Conservation (phyloP, 257 asterid genomes). For the Solanum rostratum region DNA sequence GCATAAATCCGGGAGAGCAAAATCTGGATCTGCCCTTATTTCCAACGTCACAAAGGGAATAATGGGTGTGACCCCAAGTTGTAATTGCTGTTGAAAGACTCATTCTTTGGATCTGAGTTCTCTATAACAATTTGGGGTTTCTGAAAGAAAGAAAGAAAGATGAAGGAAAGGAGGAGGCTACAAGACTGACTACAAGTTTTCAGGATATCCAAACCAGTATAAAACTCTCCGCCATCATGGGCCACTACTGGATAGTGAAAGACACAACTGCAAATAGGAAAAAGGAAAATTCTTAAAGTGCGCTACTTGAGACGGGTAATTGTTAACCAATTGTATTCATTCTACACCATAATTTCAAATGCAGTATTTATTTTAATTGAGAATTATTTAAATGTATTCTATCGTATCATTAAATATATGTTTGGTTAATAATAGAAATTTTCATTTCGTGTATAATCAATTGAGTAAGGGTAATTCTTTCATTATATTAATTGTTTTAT, state of each 20-base stretch:
- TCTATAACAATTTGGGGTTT: not conserved
- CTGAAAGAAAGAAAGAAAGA: not conserved
- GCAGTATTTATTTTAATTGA: no score
- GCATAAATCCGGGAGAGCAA: not conserved
- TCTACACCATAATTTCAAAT: no score
- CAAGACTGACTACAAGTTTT: not conserved
- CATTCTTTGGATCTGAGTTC: not conserved
- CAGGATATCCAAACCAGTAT: not conserved
- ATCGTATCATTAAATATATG: no score
- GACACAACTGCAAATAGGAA: not conserved
- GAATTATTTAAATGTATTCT: no score
- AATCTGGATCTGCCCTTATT: constrained; percentile 9
- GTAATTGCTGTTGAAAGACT: constrained; percentile 19
- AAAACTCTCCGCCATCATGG: not conserved
- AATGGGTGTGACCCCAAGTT: constrained; percentile 14
- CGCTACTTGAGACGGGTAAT: no score
- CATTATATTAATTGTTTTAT: no score
- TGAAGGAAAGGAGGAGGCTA: not conserved
- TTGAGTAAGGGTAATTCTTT: no score
- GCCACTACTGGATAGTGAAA: not conserved
- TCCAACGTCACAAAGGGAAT: not conserved
- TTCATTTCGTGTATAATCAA: no score
- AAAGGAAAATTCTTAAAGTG: no score
- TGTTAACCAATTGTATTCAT: no score
- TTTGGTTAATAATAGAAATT: no score